Conservation (phyloP, 805 yeast genomes). For the Candida yuanshanica region DNA sequence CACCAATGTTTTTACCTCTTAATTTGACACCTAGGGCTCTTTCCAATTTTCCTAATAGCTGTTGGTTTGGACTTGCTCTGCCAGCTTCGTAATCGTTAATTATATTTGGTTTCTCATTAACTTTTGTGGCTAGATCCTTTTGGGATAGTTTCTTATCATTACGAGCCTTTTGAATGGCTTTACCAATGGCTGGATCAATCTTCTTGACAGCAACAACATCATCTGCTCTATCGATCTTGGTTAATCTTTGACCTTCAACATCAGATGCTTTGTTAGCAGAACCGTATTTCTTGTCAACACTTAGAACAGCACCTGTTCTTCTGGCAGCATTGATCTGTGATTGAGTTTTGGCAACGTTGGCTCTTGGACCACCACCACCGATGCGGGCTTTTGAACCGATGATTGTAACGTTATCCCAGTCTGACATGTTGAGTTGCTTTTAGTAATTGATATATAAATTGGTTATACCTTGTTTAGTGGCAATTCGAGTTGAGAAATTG, state of each 20-base stretch:
- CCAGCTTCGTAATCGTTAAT: constrained; percentile 97
- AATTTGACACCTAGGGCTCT: constrained; percentile 91
- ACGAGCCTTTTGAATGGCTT: constrained; percentile 79
- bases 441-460: too few relatives aligned
- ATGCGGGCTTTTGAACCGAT: constrained; percentile 87
- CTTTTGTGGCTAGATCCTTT: constrained; percentile 92
- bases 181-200: constrained; percentile 78
- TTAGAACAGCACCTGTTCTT: constrained; percentile 82
- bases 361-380: constrained; percentile 86
- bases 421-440: constrained; percentile 37
- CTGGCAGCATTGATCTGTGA: constrained; percentile 88
- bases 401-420: constrained; percentile 89
- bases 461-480: too few relatives aligned
- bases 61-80: constrained; percentile 95
- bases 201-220: constrained; percentile 92
- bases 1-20: constrained; percentile 94
- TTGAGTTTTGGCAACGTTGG: constrained; percentile 71
- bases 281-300: constrained; percentile 91
- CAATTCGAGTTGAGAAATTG: not conserved
- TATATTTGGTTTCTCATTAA: constrained; percentile 93
- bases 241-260: constrained; percentile 91
- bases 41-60: constrained; percentile 85
- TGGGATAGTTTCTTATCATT: constrained; percentile 85
- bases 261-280: constrained; percentile 53
- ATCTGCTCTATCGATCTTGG: constrained; percentile 89